A percentile compares a stretch with the other conserved stretches of the same genome.
phyloP scores from a whole-genome alignment of 75 land plant species.

The Cupressus sempervirens region DNA sequence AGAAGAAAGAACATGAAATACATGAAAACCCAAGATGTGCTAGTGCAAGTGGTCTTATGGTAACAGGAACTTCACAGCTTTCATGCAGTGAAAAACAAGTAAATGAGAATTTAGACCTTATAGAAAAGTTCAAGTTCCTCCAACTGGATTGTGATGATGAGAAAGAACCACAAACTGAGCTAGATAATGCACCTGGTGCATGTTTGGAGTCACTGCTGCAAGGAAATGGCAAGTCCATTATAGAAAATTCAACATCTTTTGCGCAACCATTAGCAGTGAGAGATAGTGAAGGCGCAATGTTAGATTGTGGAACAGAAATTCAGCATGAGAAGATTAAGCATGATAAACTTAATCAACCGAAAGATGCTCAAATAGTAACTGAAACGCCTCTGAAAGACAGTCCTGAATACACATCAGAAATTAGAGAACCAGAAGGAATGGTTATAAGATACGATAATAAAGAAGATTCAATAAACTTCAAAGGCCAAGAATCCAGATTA shows the following conservation, averaged over 20 bases:
- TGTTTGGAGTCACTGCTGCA: background rate
- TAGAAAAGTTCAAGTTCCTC: background rate
- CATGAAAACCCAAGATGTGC: background rate
- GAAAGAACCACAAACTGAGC: background rate
- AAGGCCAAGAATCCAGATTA: background rate
- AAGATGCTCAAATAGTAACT: background rate
- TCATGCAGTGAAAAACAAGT: background rate
- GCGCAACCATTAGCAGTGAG: background rate
- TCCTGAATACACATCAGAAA: background rate
- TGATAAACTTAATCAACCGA: background rate
- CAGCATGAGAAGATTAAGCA: background rate
- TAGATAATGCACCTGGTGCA: background rate
- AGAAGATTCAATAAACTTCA: background rate
- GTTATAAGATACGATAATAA: background rate
- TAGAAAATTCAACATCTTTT: background rate
- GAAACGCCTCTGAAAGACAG: background rate
- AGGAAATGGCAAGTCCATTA: background rate
- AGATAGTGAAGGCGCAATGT: background rate
- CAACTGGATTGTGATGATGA: background rate
- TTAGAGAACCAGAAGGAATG: constrained; percentile 6
- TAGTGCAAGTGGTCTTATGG: background rate
- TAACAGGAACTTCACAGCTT: background rate
- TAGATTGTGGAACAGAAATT: background rate
- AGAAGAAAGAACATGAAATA: background rate
- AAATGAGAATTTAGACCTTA: background rate